Conservation (phyloP, 1,284 basidiomycete genomes). For the Neolentinus lepideus region DNA sequence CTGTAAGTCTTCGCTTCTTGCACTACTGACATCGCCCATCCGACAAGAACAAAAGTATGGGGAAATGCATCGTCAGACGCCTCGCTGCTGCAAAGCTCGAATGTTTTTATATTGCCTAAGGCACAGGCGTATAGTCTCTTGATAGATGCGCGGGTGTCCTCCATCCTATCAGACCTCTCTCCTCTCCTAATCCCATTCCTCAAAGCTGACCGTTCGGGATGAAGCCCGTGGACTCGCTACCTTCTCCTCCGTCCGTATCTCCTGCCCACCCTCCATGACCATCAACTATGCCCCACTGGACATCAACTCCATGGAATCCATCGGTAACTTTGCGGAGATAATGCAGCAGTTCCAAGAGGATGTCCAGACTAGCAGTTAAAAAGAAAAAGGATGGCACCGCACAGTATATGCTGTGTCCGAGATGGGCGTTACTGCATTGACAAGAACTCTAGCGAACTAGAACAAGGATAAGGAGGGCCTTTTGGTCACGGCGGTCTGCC, state of each 20-base stretch:
- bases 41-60: not conserved
- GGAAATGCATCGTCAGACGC: not conserved
- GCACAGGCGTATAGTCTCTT: not conserved
- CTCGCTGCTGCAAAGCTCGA: not conserved
- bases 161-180: no score
- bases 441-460: not conserved
- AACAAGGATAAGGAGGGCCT: not conserved
- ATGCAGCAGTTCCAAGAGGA: not conserved
- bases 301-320: no score
- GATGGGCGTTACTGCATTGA: slow-evolving; percentile 1
- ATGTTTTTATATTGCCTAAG: not conserved
- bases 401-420: not conserved
- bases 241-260: no score
- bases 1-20: not conserved
- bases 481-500: not conserved
- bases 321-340: no score
- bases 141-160: not conserved
- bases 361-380: not conserved
- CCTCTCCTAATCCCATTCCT: no score
- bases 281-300: no score
- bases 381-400: not conserved
- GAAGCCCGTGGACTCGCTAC: no score
- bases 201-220: no score
- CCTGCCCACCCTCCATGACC: no score
- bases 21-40: not conserved